phyloP scores from a whole-genome alignment of 202 grass and related monocot genomes.

The Dendrocalamus latiflorus region DNA sequence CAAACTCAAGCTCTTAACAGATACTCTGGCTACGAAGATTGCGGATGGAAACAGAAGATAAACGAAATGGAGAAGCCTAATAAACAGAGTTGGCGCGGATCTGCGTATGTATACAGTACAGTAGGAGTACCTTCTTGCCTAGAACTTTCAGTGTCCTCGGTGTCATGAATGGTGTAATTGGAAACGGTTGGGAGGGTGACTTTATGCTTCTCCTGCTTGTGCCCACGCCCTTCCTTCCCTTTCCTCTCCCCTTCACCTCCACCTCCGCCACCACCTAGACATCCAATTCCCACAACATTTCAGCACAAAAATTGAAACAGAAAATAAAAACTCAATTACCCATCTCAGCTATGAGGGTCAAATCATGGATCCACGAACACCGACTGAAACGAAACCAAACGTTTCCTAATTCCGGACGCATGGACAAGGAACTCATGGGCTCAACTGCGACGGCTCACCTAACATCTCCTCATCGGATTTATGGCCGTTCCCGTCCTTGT shows the following conservation, averaged over 20 bases:
- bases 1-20: neutral
- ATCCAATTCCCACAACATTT: neutral
- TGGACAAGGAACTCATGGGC: neutral
- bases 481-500: constrained; percentile 4
- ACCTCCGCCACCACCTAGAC: constrained; percentile 18
- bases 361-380: constrained; percentile 13
- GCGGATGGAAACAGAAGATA: neutral
- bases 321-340: neutral
- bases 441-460: constrained; percentile 39
- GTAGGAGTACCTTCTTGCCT: constrained; percentile 35
- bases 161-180: constrained; percentile 82
- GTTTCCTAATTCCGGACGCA: neutral
- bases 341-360: neutral
- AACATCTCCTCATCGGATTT: neutral
- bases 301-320: neutral
- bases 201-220: constrained; percentile 35
- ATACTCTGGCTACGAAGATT: neutral
- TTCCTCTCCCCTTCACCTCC: constrained; percentile 11
- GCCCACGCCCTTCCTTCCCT: constrained; percentile 12
- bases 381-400: neutral
- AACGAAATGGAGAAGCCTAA: neutral
- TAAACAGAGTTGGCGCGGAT: neutral
- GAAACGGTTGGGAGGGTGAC: constrained; percentile 87
- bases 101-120: neutral
- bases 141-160: constrained; percentile 26